phyloP scores from a whole-genome alignment of 225 moss, liverwort and hornwort genomes.

The Pleurozium schreberi region DNA sequence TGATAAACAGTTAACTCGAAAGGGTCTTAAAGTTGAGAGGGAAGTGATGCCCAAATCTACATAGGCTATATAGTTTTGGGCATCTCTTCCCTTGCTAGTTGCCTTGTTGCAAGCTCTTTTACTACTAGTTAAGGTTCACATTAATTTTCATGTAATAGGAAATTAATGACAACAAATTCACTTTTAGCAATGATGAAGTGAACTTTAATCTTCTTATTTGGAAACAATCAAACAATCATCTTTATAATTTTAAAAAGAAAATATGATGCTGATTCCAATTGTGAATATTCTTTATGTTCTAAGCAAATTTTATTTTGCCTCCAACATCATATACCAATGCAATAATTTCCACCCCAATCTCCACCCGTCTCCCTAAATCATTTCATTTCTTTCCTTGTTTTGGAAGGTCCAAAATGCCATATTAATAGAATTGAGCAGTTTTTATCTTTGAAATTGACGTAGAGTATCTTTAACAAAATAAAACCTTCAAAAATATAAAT shows the following conservation, averaged over 20 bases:
- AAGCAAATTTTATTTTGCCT: not conserved
- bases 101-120: rapidly evolving
- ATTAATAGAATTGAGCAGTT: not conserved
- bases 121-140: not conserved
- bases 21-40: not conserved
- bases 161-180: rapidly evolving
- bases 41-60: rapidly evolving
- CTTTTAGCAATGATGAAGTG: too few relatives aligned
- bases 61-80: rapidly evolving
- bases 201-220: too few relatives aligned
- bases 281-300: too few relatives aligned
- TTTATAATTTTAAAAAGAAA: not conserved
- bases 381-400: not conserved
- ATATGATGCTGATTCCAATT: not conserved
- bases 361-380: rapidly evolving
- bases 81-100: not conserved
- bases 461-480: not conserved
- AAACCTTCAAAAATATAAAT: not conserved
- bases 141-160: not conserved
- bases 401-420: not conserved
- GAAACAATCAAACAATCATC: too few relatives aligned
- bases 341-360: not conserved
- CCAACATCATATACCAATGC: not conserved
- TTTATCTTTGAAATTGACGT: not conserved
- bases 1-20: too few relatives aligned